Evolutionary conservation across 345 rosid species (phyloP).

Genomic region (Euphorbia peplus): DNA sequence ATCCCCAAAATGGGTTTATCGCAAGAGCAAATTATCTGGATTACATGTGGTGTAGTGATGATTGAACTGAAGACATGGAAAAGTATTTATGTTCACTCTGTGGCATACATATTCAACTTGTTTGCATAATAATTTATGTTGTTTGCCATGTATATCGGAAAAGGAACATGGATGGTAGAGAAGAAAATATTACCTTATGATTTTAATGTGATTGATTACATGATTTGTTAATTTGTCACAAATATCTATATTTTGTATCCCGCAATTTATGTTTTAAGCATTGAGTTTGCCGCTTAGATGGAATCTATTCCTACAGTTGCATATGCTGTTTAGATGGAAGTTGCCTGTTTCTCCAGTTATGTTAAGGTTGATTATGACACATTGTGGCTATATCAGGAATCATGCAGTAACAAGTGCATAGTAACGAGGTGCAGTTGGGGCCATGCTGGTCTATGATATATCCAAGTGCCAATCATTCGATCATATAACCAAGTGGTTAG

Average conservation of each 20-base stretch:
- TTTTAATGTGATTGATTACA: neutral
- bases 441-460: slow-evolving; percentile 63
- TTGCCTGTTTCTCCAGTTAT: neutral
- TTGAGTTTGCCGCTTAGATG: too few relatives aligned
- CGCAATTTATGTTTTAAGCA: neutral
- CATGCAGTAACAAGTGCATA: slow-evolving; percentile 69
- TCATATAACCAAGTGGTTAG: slow-evolving; percentile 56
- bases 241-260: too few relatives aligned
- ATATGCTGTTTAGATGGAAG: neutral
- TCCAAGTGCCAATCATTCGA: slow-evolving; percentile 53
- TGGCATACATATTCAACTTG: neutral
- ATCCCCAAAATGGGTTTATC: too few relatives aligned
- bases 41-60: neutral
- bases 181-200: neutral
- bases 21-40: too few relatives aligned
- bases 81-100: neutral
- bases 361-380: slow-evolving; percentile 1
- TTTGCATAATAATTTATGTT: neutral
- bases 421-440: slow-evolving; percentile 70
- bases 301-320: too few relatives aligned
- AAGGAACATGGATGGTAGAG: neutral
- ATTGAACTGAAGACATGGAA: neutral
- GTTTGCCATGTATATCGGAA: neutral
- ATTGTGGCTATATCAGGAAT: slow-evolving; percentile 36
- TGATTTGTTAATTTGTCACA: slow-evolving; percentile 5